phyloP scores from a whole-genome alignment of 129 eudicot species.

The Flaveria brownii region DNA sequence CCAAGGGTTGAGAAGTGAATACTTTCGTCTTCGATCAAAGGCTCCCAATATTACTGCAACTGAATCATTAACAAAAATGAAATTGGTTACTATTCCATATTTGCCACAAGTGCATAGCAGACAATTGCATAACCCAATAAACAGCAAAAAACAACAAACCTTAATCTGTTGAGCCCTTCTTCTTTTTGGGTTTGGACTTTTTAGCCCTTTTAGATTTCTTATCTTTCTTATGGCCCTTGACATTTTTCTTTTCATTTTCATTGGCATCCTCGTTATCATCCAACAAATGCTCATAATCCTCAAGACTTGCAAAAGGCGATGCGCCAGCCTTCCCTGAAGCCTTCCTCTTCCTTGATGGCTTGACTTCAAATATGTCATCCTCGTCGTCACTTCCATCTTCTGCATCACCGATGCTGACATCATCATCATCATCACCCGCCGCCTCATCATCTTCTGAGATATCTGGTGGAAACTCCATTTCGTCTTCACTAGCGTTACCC shows the following conservation, averaged over 20 bases:
- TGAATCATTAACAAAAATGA: background rate
- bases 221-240: conserved; percentile 19
- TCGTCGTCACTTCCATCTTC: conserved; percentile 68
- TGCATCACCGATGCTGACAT: conserved; percentile 52
- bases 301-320: conserved; percentile 92
- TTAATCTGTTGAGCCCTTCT: conserved; percentile 33
- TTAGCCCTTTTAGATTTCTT: conserved; percentile 42
- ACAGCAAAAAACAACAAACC: background rate
- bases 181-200: conserved; percentile 49
- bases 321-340: conserved; percentile 45
- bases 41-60: background rate
- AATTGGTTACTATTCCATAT: too few relatives aligned
- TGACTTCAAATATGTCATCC: conserved; percentile 35
- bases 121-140: background rate
- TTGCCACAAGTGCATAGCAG: background rate
- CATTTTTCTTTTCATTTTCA: conserved; percentile 22
- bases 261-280: conserved; percentile 42
- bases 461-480: conserved; percentile 54
- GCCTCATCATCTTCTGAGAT: conserved; percentile 33
- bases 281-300: conserved; percentile 80
- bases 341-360: conserved; percentile 56
- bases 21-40: too few relatives aligned
- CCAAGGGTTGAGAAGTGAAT: background rate
- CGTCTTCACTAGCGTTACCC: conserved; percentile 70
- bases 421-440: conserved; percentile 30